A percentile compares a stretch with the other conserved stretches of the same genome.
These are phyloP conservation scores for Moesziomyces sp. DNA, from an alignment of 1,284 basidiomycete species.

Conservation along the genomic window DNA sequence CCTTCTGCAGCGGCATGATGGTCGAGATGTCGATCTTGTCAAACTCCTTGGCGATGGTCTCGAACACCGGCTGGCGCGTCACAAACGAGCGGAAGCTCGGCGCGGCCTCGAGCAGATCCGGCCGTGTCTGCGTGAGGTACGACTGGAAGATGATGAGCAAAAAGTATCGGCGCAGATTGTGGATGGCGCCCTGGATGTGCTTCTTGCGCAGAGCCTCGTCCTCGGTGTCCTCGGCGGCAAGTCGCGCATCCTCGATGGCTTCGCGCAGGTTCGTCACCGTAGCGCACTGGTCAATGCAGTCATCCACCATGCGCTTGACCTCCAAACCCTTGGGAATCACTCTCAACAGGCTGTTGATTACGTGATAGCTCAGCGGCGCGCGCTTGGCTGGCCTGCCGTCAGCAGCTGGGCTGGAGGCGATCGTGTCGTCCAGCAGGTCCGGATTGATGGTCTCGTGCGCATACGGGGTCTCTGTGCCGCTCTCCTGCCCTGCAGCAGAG, in stretches of 20 bases:
- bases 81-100: conserved; percentile 63
- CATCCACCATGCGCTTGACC: conserved; percentile 88
- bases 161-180: conserved; percentile 74
- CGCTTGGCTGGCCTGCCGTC: conserved; percentile 16
- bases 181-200: conserved; percentile 49
- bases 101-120: conserved; percentile 71
- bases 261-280: conserved; percentile 85
- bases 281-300: conserved; percentile 85
- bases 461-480: conserved; percentile 20
- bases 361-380: conserved; percentile 72
- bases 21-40: conserved; percentile 81
- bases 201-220: conserved; percentile 81
- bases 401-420: neutral
- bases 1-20: conserved; percentile 81
- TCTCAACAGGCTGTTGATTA: conserved; percentile 79
- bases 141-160: conserved; percentile 93
- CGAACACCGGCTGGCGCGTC: conserved; percentile 76
- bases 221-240: conserved; percentile 79
- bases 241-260: conserved; percentile 84
- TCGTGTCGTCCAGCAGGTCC: conserved; percentile 27
- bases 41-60: conserved; percentile 93
- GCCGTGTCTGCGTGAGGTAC: conserved; percentile 85
- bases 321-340: conserved; percentile 89
- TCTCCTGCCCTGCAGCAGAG: conserved; percentile 18
- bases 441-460: conserved; percentile 34